Conservation (phyloP, 768 basidiomycete species). For the Lactifluus subvellereus region DNA sequence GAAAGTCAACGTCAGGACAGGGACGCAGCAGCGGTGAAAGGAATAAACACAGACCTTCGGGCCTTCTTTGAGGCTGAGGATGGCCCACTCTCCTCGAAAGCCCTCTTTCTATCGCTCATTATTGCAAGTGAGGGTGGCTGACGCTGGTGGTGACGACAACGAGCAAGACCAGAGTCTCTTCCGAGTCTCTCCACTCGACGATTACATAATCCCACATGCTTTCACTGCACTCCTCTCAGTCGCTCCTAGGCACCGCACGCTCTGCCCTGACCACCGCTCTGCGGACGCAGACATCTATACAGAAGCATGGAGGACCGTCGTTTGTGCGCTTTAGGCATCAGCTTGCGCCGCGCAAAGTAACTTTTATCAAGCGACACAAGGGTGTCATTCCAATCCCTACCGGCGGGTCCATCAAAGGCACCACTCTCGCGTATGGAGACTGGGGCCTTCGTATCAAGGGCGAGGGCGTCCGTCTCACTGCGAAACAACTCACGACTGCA, state of each 20-base stretch:
- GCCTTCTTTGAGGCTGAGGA: conserved; percentile 19
- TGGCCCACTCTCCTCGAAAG: conserved; percentile 14
- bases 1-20: conserved; percentile 26
- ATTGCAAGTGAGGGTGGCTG: neutral
- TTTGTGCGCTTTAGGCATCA: conserved; percentile 36
- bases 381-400: conserved; percentile 78
- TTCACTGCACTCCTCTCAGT: conserved; percentile 29
- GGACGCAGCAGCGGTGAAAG: neutral
- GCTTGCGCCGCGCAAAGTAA: conserved; percentile 78
- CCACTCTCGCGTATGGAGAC: conserved; percentile 85
- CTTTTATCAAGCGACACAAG: conserved; percentile 86
- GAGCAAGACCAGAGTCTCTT: neutral
- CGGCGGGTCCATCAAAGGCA: conserved; percentile 91
- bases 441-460: conserved; percentile 89
- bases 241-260: conserved; percentile 27
- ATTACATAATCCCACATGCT: conserved; percentile 30
- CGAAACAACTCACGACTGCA: conserved; percentile 83
- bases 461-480: conserved; percentile 72
- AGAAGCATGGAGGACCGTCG: conserved; percentile 4
- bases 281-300: conserved; percentile 1
- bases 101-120: conserved; percentile 24
- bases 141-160: neutral
- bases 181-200: no score
- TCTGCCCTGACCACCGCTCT: conserved; percentile 22
- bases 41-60: conserved; percentile 50